Base-by-base conservation (phyloP, 1,284 basidiomycete species). In the Garcileccinum viscosum region DNA sequence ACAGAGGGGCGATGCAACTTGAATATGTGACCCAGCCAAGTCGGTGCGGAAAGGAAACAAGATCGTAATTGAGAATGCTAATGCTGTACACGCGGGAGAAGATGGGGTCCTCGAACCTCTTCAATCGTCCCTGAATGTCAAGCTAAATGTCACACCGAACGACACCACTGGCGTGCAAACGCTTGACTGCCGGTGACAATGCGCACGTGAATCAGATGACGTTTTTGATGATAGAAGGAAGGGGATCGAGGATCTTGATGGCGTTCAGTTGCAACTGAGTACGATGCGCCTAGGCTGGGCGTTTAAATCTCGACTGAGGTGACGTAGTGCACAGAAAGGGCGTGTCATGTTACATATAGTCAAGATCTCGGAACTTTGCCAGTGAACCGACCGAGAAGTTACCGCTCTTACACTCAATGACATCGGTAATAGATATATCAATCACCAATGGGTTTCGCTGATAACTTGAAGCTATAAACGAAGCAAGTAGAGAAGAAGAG, bases 1-100 rank as follows among this genome's bases (percentile, higher is more conserved):
- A 82, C 32, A 90, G 73, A 67, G 89, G 90, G 6, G 80, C 80
- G 4, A 81, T 77, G 70, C 89, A 90, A n/a, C n/a, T n/a, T n/a
- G 70, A 89, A 90, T 5, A 80, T 71, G 70, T 90, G 89, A 5
- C 84, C 84, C 89, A 90, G 0, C 79, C 83, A 30, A 90, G 78
- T 30, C 75, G 74, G 40, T 85, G 76, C 2, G 87, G 86, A 65
- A 82, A 78, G 3, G 84, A 82, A 19, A 85, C 80, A 2, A 76
- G 71, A 71, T 85, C 84, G 60, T 82, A n/a, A n/a, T n/a, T n/a
- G n/a, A n/a, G n/a, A n/a, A n/a, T n/a, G n/a, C n/a, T n/a, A n/a
- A n/a, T n/a, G n/a, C n/a, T n/a, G n/a, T 61, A 50, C 72, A 70
- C 6, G 67, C 53, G 9, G n/a, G 59, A 3, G 50, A 27, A 22